These are phyloP conservation scores for Raffaelea deltoideospora DNA, from an alignment of 2,329 filamentous ascomycete species.

Conservation along the genomic window DNA sequence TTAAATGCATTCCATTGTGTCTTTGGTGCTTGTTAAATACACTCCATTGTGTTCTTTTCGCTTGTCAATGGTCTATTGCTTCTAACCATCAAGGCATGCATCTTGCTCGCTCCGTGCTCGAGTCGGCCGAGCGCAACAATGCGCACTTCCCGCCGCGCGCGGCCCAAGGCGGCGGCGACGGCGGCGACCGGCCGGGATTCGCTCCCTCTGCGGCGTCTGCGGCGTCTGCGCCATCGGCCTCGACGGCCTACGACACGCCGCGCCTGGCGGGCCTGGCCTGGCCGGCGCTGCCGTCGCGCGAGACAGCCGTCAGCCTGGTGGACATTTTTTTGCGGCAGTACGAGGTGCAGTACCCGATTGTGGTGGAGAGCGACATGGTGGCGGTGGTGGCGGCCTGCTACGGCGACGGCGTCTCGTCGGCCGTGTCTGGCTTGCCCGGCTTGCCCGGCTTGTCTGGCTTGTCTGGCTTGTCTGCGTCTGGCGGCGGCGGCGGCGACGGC, in stretches of 20 bases:
- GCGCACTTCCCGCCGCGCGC: neutral
- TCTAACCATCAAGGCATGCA: too few species aligned
- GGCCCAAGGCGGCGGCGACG: neutral
- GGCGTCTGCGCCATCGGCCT: neutral
- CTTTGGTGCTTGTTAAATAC: too few species aligned
- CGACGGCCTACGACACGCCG: neutral
- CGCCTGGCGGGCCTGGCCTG: neutral
- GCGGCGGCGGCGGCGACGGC: neutral
- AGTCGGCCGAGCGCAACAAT: conserved; percentile 4
- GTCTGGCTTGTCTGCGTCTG: too few species aligned
- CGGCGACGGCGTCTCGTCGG: neutral
- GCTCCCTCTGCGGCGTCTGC: too few species aligned
- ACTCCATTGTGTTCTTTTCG: too few species aligned
- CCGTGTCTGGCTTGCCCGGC: too few species aligned
- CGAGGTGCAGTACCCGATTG: conserved; percentile 12
- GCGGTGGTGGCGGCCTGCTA: conserved; percentile 2
- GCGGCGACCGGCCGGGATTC: neutral
- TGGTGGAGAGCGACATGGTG: conserved; percentile 9
- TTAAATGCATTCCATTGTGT: too few species aligned
- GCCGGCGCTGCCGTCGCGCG: conserved; percentile 5
- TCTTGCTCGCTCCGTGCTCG: conserved; percentile 6
- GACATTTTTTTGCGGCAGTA: conserved; percentile 12
- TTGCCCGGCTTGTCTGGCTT: too few species aligned
- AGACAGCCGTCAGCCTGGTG: conserved; percentile 9
- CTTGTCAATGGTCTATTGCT: too few species aligned